A percentile compares a stretch with the other conserved stretches of the same genome.
phyloP scores from a whole-genome alignment of 2,329 filamentous ascomycete genomes.

The Exophiala mesophila region DNA sequence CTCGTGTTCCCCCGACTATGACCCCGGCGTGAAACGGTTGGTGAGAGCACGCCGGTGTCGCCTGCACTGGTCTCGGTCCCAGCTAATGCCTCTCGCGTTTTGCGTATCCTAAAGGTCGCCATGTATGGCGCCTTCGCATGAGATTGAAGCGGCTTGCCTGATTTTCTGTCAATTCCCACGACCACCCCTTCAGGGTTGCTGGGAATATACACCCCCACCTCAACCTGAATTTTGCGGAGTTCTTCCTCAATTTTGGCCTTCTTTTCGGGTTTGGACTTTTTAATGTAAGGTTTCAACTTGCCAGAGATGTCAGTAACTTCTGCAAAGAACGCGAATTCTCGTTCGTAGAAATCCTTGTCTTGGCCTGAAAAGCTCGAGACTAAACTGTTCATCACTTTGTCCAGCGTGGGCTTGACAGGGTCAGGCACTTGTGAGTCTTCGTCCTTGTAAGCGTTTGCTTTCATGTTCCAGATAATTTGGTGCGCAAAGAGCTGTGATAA shows the following conservation, averaged over 20 bases:
- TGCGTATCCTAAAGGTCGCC: constrained; percentile 96
- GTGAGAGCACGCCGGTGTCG: constrained; percentile 43
- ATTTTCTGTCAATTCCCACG: constrained; percentile 96
- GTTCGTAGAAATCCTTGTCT: constrained; percentile 83
- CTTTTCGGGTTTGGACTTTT: constrained; percentile 89
- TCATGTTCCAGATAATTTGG: constrained; percentile 99
- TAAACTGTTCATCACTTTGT: constrained; percentile 81
- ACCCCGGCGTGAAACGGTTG: constrained; percentile 20
- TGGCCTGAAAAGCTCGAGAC: constrained; percentile 72
- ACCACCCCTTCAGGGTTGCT: constrained; percentile 96
- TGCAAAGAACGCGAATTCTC: constrained; percentile 96
- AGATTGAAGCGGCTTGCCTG: constrained; percentile 92
- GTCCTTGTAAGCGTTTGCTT: constrained; percentile 96
- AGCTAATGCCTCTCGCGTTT: constrained; percentile 52
- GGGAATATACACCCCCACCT: constrained; percentile 93
- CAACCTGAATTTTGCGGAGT: constrained; percentile 91
- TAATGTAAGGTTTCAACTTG: constrained; percentile 90
- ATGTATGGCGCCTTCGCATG: constrained; percentile 98
- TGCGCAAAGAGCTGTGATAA: constrained; percentile 98
- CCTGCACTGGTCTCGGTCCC: constrained; percentile 52
- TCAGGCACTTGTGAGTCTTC: constrained; percentile 88
- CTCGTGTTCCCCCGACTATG: constrained; percentile 24
- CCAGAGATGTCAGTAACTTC: constrained; percentile 94
- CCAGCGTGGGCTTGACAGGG: constrained; percentile 85
- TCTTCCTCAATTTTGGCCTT: constrained; percentile 99